Percentiles rank a stretch among this genome's conserved stretches.
These are phyloP conservation scores for Candida awuae DNA, from an alignment of 805 yeast species.

Conservation along the genomic window DNA sequence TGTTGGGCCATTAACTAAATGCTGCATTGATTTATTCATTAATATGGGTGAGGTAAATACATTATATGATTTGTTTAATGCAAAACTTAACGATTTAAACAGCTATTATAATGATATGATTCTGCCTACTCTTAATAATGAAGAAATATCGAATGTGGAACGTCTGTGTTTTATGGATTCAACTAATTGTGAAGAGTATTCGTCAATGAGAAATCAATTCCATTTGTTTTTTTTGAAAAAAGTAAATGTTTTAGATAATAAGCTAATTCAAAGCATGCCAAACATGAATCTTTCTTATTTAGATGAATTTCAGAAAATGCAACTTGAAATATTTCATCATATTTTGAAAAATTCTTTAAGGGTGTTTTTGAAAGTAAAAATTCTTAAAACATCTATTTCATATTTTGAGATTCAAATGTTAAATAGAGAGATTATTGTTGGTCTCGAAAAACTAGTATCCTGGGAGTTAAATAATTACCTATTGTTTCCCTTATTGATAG, in stretches of 20 bases:
- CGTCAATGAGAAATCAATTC: not conserved
- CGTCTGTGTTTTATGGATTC: not conserved
- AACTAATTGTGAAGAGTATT: not conserved
- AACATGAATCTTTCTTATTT: not conserved
- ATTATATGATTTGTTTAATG: constrained; percentile 7
- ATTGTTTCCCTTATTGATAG: constrained; percentile 2
- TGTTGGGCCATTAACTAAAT: constrained; percentile 1
- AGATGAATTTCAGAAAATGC: not conserved
- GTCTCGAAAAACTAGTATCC: not conserved
- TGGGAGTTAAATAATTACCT: constrained; percentile 1
- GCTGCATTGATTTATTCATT: not conserved
- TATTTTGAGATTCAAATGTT: constrained; percentile 1
- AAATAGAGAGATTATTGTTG: not conserved
- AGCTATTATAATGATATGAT: not conserved
- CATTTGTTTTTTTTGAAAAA: not conserved
- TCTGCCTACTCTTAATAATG: not conserved
- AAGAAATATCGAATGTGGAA: not conserved
- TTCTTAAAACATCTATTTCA: not conserved
- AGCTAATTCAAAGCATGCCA: not conserved
- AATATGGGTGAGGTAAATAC: constrained; percentile 7
- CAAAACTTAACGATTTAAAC: not conserved
- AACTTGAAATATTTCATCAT: not conserved
- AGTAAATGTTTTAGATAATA: not conserved
- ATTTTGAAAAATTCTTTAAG: not conserved
- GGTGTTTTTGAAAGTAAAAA: constrained; percentile 2